Evolutionary conservation across 2,329 filamentous ascomycete genomes (phyloP), one percentile per base, ranked within the genome.

Genomic region (Zasmidium cellare): DNA sequence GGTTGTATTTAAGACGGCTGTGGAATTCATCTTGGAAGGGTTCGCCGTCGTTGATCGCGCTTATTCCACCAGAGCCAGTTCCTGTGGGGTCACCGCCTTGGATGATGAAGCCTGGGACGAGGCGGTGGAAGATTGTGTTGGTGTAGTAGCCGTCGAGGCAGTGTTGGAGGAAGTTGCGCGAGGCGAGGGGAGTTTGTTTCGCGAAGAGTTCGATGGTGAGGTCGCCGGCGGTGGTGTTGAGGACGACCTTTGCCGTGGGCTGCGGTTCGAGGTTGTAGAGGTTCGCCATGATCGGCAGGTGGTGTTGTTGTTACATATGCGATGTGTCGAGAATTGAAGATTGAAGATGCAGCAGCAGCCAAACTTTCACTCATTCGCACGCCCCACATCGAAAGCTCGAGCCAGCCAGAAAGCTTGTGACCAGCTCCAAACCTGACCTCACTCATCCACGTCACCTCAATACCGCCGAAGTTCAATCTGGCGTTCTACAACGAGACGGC

Each of bases 121-220:
- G 82, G 22, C 94, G 90, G 77, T 99, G 94, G 77, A 99, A 99
- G 61, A 94, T 87, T 0, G 92, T 97, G 71, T 88, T 87, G 68
- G 91, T 88, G 79, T 97, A 99, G 80, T 97, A 97, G 66, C 92
- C 92, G 72, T 99, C 92, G 66, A 97, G 84, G 72, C 91, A 94
- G 70, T 92, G 88, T 75, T 99, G 94, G 38, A 99, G 83, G 76
- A 99, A 99, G 79, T 97, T 97, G 67, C 93, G 91, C 71, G 88
- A 92, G 23, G 94, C 89, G 61, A 97, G 82, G 9, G 94, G 94
- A 0, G 91, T 89, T 76, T 99, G 94, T 72, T 94, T 94, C 18
- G 92, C 92, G 80, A 96, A 99, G 57, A 99, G 87, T 75, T 96
- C 91, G 75, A 99, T 84, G 38, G 90, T 87, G 57, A 99, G 83